Base-by-base conservation (phyloP, 2,329 filamentous ascomycete genomes). In the Fusarium solani-melongenae region DNA sequence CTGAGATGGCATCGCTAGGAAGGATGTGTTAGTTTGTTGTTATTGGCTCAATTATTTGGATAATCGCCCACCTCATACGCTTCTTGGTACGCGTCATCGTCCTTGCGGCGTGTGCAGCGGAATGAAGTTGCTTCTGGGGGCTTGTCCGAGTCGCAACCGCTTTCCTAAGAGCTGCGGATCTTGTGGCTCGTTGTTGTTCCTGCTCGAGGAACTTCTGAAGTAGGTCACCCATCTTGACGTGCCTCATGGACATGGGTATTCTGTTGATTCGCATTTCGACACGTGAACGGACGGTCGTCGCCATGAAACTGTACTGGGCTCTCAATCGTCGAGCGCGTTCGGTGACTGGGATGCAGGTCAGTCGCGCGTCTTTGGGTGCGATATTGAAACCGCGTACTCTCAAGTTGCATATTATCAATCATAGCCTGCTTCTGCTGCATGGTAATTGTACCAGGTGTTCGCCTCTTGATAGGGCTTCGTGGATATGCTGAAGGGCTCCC, bases 211-310 rank as follows among this genome's bases (percentile, higher is more conserved):
- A 85, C 74, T 86, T 90, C 57, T 83, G 79, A 14, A 95, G 81
- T 10, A 98, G 86, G 51, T 98, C 95, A 64, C 91, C 91, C 88
- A 99, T 96, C 66, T 90, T 97, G 70, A 91, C 88, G 79, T 92
- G 93, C 68, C 96, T 92, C 72, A 98, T 84, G 17, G 92, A 88
- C 76, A 91, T 89, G 9, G 96, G 96, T 61, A 98, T 96, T 62
- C 96, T 92, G 81, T 98, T 98, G 81, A 98, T 89, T 83, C 96
- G 93, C 84, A 97, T 93, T 82, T 98, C 95, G 61, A 99, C 92
- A 70, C 96, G 92, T 69, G 94, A 92, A 70, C 93, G 90, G 41
- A 98, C 88, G 71, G 93, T 93, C 81, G 96, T 93, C 24, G 95
- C 93, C 82, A 98, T 95, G 11, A 97, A 88, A 67, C 93, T 92